phyloP scores from a whole-genome alignment of 192 early-diverging fungal genomes.

The Gaertneriomyces sp. region DNA sequence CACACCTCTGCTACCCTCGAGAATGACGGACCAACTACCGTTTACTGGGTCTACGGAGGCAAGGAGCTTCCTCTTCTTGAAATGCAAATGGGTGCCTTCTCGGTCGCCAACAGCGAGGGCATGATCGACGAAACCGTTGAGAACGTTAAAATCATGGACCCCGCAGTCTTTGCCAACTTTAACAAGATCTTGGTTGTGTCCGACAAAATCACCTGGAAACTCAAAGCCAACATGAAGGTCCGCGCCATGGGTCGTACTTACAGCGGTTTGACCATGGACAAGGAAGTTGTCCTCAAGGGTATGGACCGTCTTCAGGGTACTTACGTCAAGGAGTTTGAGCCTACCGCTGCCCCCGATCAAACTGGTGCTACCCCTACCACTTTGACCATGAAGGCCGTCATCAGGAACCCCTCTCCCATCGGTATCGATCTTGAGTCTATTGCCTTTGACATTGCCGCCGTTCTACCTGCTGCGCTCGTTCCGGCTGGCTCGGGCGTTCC shows the following conservation, averaged over 20 bases:
- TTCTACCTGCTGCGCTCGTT: not conserved
- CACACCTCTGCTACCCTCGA: slow-evolving; percentile 26
- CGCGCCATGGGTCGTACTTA: slow-evolving; percentile 35
- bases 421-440: slow-evolving; percentile 11
- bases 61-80: slow-evolving; percentile 23
- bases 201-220: slow-evolving; percentile 26
- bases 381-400: slow-evolving; percentile 16
- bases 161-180: slow-evolving; percentile 12
- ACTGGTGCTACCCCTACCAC: not conserved
- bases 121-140: slow-evolving; percentile 17
- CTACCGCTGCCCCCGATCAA: not conserved
- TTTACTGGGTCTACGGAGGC: slow-evolving; percentile 24
- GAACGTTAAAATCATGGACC: slow-evolving; percentile 16
- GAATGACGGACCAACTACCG: slow-evolving; percentile 18
- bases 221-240: slow-evolving; percentile 14
- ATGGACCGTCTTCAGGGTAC: slow-evolving; percentile 26
- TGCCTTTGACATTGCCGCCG: slow-evolving; percentile 8
- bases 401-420: slow-evolving; percentile 23
- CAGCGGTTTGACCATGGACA: slow-evolving; percentile 34
- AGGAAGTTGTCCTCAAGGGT: slow-evolving; percentile 27
- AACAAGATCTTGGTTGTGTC: slow-evolving; percentile 26
- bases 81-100: slow-evolving; percentile 21
- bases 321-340: slow-evolving; percentile 22
- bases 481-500: no score
- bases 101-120: slow-evolving; percentile 28